A percentile compares a stretch with the other conserved stretches of the same genome.
Conservation (phyloP, 768 basidiomycete genomes). For the Russula sp. region DNA sequence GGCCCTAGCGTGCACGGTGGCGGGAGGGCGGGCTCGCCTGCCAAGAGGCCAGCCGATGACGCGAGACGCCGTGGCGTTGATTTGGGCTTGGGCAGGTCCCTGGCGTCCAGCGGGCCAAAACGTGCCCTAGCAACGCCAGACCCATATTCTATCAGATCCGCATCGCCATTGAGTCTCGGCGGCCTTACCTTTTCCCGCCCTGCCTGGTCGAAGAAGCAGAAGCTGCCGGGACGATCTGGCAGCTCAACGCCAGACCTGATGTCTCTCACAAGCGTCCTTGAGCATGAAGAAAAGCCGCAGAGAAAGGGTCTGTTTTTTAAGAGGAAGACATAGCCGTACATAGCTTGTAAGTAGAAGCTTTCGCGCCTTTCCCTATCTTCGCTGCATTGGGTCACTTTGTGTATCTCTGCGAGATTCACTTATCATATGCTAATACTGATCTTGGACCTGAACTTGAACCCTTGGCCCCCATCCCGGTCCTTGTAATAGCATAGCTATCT, state of each 20-base stretch:
- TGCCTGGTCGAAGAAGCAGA: slow-evolving; percentile 11
- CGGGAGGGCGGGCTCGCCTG: not conserved
- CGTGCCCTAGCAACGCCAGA: not conserved
- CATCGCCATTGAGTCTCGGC: slow-evolving; percentile 6
- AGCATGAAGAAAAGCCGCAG: slow-evolving; percentile 8
- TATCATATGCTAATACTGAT: too few species aligned
- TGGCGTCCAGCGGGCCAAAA: not conserved
- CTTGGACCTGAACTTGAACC: too few species aligned
- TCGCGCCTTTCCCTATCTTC: not conserved
- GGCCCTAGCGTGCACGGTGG: not conserved
- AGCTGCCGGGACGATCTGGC: slow-evolving; percentile 2
- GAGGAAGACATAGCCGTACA: not conserved
- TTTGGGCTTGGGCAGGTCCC: not conserved
- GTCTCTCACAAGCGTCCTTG: slow-evolving; percentile 4
- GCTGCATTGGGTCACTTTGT: not conserved
- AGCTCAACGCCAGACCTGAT: slow-evolving; percentile 6
- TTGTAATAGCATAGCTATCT: too few species aligned
- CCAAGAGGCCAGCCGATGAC: not conserved
- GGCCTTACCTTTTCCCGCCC: slow-evolving; percentile 9
- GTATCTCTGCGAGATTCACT: not conserved
- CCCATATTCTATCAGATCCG: not conserved
- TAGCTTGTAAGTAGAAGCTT: not conserved
- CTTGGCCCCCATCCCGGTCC: too few species aligned
- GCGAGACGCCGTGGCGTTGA: not conserved
- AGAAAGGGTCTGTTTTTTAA: slow-evolving; percentile 11